These are phyloP conservation scores for Yarrowia deformans DNA, from an alignment of 805 yeast species.

Conservation along the genomic window DNA sequence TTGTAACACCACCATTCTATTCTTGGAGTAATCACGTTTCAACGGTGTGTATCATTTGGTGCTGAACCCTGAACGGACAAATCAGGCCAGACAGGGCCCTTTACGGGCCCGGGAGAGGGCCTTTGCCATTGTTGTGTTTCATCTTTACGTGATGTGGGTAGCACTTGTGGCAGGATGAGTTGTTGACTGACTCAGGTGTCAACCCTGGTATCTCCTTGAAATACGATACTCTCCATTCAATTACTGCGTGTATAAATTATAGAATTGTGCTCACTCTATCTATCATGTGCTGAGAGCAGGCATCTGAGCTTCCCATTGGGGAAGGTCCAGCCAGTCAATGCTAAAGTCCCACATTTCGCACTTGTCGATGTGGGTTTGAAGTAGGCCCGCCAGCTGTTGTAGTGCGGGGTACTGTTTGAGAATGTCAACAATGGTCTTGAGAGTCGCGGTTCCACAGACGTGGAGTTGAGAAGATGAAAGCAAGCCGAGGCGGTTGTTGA, in stretches of 20 bases:
- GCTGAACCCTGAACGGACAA: neutral
- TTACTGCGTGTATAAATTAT: slow-evolving; percentile 33
- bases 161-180: neutral
- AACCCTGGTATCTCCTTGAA: too few species aligned
- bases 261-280: neutral
- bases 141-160: slow-evolving; percentile 7
- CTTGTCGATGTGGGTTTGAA: slow-evolving; percentile 27
- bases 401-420: slow-evolving; percentile 26
- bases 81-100: slow-evolving; percentile 24
- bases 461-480: slow-evolving; percentile 23
- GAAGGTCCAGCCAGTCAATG: slow-evolving; percentile 31
- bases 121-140: slow-evolving; percentile 6
- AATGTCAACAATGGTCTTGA: slow-evolving; percentile 5
- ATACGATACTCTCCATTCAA: neutral
- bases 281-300: slow-evolving; percentile 17
- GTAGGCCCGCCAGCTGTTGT: slow-evolving; percentile 7
- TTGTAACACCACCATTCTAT: neutral
- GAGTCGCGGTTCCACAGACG: slow-evolving; percentile 19
- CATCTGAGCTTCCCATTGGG: slow-evolving; percentile 26
- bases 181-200: neutral
- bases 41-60: slow-evolving; percentile 11
- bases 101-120: neutral
- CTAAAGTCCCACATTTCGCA: slow-evolving; percentile 36
- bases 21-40: slow-evolving; percentile 7
- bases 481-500: slow-evolving; percentile 29